A percentile compares a stretch with the other conserved stretches of the same genome.
phyloP scores from a whole-genome alignment of 2,329 filamentous ascomycete species.

The Stenocarpella maydis region DNA sequence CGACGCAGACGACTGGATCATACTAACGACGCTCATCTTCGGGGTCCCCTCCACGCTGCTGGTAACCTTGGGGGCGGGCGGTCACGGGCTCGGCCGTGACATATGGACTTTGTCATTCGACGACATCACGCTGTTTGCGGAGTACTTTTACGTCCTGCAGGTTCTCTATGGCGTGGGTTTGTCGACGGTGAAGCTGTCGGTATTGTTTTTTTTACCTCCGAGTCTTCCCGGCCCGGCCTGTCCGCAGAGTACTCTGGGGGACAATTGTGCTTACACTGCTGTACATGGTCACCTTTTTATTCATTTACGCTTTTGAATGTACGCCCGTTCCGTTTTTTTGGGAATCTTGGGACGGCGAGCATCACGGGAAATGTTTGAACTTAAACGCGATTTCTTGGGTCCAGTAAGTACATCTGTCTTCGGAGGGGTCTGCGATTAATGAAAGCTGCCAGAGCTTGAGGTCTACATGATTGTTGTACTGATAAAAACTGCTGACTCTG shows the following conservation, averaged over 20 bases:
- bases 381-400: slow-evolving; percentile 50
- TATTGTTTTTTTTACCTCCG: slow-evolving; percentile 34
- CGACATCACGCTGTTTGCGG: slow-evolving; percentile 40
- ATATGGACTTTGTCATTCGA: slow-evolving; percentile 42
- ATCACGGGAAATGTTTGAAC: slow-evolving; percentile 51
- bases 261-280: slow-evolving; percentile 5
- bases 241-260: slow-evolving; percentile 23
- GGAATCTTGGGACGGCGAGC: slow-evolving; percentile 51
- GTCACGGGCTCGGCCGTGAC: slow-evolving; percentile 41
- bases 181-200: slow-evolving; percentile 25
- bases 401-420: background rate
- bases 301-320: slow-evolving; percentile 49
- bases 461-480: too few species aligned
- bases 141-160: slow-evolving; percentile 40
- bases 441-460: too few species aligned
- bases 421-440: too few species aligned
- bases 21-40: slow-evolving; percentile 32
- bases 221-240: slow-evolving; percentile 14
- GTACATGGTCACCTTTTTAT: slow-evolving; percentile 43
- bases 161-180: slow-evolving; percentile 33
- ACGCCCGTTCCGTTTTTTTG: slow-evolving; percentile 51
- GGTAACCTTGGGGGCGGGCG: slow-evolving; percentile 20
- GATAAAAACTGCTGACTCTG: background rate
- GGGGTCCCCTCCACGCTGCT: slow-evolving; percentile 35
- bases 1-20: slow-evolving; percentile 36